Base-by-base conservation (phyloP, 768 basidiomycete species). In the Boletus rufocinnamomeus region DNA sequence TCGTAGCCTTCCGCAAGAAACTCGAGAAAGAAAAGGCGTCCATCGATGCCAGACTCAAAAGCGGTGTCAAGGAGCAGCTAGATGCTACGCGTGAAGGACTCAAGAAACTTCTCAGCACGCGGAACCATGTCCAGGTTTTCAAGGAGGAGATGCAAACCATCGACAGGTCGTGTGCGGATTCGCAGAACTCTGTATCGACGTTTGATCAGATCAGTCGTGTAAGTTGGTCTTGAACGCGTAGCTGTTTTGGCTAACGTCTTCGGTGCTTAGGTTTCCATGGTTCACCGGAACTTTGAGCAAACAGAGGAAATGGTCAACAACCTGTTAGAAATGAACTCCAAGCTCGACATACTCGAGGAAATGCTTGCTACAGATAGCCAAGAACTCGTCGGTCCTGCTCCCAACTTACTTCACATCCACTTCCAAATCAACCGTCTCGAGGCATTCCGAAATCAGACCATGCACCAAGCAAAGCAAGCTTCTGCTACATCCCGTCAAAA, bases 201-300 rank as follows among this genome's bases (percentile, higher is more conserved):
- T 98, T 96, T 72, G 93, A 94, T 76, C 95, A 97, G 76, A 97
- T 98, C 69, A 92, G 91, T 69, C 82, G 95, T 74, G 96, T 97
- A 68, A 56, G 88, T 79, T 16, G 9, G 45, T 25, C 45, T 44
- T 25, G 25, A 25, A 34, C 47, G n/a, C 25, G 25, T 59, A 41
- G 44, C 45, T 32, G 28, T 48, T 10, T 11, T 10, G 55, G 60
- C 50, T 6, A 21, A 27, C 13, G 17, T 17, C 53, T n/a, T n/a
- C n/a, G 40, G 13, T 50, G n/a, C 35, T 3, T 56, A 98, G 95
- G 95, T 97, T 3, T 98, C 96, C 6, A 86, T 91, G 79, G 91
- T 98, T 2, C 96, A 98, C 72, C 84, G 95, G 9, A 95, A 96
- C 70, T 95, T 98, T 65, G 86, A 93, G 61, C 91, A 91, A 55